Conservation (phyloP, 106 monocot genomes). For the Allium cepa region DNA sequence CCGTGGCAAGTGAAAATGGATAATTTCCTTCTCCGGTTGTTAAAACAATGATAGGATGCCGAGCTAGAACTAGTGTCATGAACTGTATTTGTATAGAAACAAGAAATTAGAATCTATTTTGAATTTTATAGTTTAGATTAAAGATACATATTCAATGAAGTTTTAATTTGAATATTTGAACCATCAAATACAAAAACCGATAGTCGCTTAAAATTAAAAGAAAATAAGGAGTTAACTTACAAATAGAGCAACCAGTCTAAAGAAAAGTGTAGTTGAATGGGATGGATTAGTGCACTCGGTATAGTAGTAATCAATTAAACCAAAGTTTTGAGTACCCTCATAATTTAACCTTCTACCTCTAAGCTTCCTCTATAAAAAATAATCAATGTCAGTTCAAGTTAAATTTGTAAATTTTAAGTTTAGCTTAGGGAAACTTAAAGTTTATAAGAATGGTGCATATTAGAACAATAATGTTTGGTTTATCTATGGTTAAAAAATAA, state of each 20-base stretch:
- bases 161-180: neutral
- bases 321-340: too few species aligned
- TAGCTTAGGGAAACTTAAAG: too few species aligned
- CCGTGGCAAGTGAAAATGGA: too few species aligned
- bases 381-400: neutral
- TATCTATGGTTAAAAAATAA: too few species aligned
- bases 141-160: neutral
- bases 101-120: neutral
- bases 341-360: too few species aligned
- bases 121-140: neutral
- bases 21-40: constrained; percentile 4
- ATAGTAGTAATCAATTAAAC: neutral
- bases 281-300: constrained; percentile 10
- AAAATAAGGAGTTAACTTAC: too few species aligned
- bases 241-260: constrained; percentile 6
- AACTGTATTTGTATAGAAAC: neutral
- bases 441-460: too few species aligned
- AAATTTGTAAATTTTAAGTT: neutral
- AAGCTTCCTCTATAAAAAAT: too few species aligned
- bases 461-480: too few species aligned
- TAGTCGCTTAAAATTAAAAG: too few species aligned
- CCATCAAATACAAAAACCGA: neutral
- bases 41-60: neutral
- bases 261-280: neutral
- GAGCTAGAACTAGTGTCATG: neutral